phyloP scores from a whole-genome alignment of 768 basidiomycete species.

The Omphalotus guepiniiformis region DNA sequence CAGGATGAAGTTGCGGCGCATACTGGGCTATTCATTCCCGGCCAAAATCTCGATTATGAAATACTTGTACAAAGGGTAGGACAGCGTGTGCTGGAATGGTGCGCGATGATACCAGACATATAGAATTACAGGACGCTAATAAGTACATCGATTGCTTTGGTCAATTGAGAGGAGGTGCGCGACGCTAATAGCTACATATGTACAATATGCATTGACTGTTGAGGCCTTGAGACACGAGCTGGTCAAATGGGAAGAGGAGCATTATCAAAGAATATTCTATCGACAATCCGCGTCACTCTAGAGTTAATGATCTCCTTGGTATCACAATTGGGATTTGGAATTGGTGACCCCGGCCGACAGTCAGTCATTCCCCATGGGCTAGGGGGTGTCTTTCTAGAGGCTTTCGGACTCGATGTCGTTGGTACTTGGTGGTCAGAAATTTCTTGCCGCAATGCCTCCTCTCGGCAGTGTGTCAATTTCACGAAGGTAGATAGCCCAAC shows the following conservation, averaged over 20 bases:
- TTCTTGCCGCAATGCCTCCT: conserved; percentile 1
- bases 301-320: too few relatives aligned
- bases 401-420: not conserved
- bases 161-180: too few relatives aligned
- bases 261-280: conserved; percentile 2
- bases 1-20: conserved; percentile 9
- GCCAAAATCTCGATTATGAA: conserved; percentile 7
- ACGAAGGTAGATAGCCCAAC: conserved; percentile 5
- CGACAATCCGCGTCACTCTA: not conserved
- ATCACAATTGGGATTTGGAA: not conserved
- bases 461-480: conserved; percentile 4
- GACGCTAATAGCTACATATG: too few relatives aligned
- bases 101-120: too few relatives aligned
- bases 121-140: too few relatives aligned
- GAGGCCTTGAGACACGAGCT: too few relatives aligned
- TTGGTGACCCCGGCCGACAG: not conserved
- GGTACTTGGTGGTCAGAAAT: not conserved
- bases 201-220: too few relatives aligned
- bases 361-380: conserved; percentile 1
- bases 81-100: conserved; percentile 7
- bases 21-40: conserved; percentile 6
- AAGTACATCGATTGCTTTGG: too few relatives aligned
- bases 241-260: too few relatives aligned
- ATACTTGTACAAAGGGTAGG: conserved; percentile 6
- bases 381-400: too few relatives aligned